A percentile compares a stretch with the other conserved stretches of the same genome.
Evolutionary conservation across 768 basidiomycete species (phyloP).

Genomic region (Melanogaster broomeanus): DNA sequence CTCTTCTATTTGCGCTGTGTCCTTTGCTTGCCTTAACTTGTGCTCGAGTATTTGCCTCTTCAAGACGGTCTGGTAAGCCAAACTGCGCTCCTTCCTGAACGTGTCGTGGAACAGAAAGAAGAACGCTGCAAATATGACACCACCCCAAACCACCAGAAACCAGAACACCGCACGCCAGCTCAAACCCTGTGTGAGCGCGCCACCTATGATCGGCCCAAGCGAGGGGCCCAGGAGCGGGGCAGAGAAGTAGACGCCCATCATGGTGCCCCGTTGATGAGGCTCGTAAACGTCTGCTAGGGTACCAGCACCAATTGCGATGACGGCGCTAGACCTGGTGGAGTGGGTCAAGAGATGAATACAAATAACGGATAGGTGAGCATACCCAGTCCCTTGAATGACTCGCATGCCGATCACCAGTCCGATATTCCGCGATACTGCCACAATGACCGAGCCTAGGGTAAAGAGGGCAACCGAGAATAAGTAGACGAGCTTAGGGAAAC

Average conservation of each 20-base stretch:
- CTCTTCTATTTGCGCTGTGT: conserved; percentile 1
- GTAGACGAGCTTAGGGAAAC: conserved; percentile 51
- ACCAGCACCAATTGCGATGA: conserved; percentile 69
- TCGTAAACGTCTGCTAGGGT: conserved; percentile 83
- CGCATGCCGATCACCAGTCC: conserved; percentile 66
- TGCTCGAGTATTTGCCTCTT: conserved; percentile 39
- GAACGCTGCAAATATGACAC: conserved; percentile 55
- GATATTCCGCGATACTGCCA: conserved; percentile 59
- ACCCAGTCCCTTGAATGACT: conserved; percentile 64
- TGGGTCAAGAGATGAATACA: not conserved
- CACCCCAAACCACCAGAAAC: conserved; percentile 72
- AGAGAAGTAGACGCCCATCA: conserved; percentile 82
- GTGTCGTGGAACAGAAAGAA: conserved; percentile 80
- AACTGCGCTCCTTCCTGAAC: conserved; percentile 80
- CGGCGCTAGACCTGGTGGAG: conserved; percentile 54
- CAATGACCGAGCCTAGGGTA: conserved; percentile 56
- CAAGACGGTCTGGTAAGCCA: conserved; percentile 72
- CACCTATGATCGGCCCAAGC: conserved; percentile 71
- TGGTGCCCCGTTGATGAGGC: conserved; percentile 69
- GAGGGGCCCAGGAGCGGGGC: conserved; percentile 77
- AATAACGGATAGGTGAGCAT: conserved; percentile 5
- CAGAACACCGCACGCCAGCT: conserved; percentile 87
- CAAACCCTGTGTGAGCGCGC: conserved; percentile 64
- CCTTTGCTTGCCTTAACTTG: conserved; percentile 16
- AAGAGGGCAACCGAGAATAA: conserved; percentile 54